Percentiles rank a stretch among this genome's conserved stretches.
Evolutionary conservation across 768 basidiomycete species (phyloP).

Genomic region (Amanita exitialis): DNA sequence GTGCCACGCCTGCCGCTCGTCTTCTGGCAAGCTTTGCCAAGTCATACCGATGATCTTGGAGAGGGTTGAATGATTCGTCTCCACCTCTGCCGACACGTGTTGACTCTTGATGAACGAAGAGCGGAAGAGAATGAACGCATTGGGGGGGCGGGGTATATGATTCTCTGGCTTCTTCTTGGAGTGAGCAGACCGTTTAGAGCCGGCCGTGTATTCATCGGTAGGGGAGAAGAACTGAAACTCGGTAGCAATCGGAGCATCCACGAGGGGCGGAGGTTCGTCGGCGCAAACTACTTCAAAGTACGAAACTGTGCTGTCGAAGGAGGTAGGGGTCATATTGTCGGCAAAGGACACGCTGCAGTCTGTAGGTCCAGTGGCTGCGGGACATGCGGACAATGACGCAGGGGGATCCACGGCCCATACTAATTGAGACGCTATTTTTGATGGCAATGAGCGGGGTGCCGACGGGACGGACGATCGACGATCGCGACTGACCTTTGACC

Average conservation of each 20-base stretch:
- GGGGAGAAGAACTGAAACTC: conserved; percentile 46
- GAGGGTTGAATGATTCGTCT: conserved; percentile 73
- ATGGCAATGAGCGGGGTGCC: neutral
- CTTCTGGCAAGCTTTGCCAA: conserved; percentile 67
- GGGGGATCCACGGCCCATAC: conserved; percentile 7
- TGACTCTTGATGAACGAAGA: conserved; percentile 71
- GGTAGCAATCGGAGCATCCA: conserved; percentile 16
- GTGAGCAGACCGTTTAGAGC: conserved; percentile 32
- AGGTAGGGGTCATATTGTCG: conserved; percentile 46
- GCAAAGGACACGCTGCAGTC: conserved; percentile 36
- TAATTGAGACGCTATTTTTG: conserved; percentile 6
- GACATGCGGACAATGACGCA: neutral
- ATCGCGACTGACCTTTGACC: neutral
- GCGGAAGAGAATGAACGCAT: conserved; percentile 80
- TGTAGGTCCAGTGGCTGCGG: neutral
- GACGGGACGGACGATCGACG: neutral
- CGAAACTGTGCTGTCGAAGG: conserved; percentile 26
- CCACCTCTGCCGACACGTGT: conserved; percentile 64
- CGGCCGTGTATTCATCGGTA: conserved; percentile 15
- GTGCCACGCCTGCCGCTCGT: conserved; percentile 68
- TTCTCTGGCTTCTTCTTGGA: conserved; percentile 55
- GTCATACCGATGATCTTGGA: conserved; percentile 79
- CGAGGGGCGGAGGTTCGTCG: conserved; percentile 30
- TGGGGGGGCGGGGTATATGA: conserved; percentile 74
- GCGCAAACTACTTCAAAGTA: neutral